phyloP scores from a whole-genome alignment of 495 filamentous ascomycete genomes.

The Talaromyces wortmannii region DNA sequence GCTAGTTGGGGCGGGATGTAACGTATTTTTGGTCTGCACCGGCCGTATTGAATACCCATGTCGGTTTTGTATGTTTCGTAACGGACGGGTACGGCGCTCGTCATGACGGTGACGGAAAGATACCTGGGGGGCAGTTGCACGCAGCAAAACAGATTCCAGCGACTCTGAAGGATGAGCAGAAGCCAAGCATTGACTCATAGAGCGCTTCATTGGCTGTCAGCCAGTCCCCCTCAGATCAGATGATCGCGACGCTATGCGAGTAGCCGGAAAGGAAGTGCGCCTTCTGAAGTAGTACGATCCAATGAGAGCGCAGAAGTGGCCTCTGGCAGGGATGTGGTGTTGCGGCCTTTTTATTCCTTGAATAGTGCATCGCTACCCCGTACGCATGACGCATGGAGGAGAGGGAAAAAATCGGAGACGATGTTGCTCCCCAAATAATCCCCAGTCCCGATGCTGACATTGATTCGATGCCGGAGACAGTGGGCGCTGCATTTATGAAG shows the following conservation, averaged over 20 bases:
- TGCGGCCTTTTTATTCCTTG: background rate
- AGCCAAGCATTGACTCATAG: conserved; percentile 1
- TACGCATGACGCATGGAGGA: background rate
- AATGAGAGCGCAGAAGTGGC: conserved; percentile 2
- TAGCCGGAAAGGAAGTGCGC: conserved; percentile 14
- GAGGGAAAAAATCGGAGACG: no score
- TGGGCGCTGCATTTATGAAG: background rate
- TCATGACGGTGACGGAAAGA: conserved; percentile 2
- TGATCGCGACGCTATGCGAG: conserved; percentile 62
- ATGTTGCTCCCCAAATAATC: background rate
- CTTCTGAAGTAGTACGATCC: background rate
- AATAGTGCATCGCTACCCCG: background rate
- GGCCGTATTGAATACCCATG: background rate
- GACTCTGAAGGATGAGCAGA: background rate
- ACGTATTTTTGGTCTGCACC: conserved; percentile 1
- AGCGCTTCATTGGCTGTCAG: conserved; percentile 3
- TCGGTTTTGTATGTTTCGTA: background rate
- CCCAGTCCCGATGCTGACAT: background rate
- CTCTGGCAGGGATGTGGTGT: background rate
- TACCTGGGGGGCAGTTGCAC: background rate
- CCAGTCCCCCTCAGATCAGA: conserved; percentile 49
- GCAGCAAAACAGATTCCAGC: background rate
- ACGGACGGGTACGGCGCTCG: background rate
- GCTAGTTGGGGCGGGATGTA: conserved; percentile 1
- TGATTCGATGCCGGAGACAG: background rate